Base-by-base conservation (phyloP, 768 basidiomycete genomes). In the Dioszegia hungarica region DNA sequence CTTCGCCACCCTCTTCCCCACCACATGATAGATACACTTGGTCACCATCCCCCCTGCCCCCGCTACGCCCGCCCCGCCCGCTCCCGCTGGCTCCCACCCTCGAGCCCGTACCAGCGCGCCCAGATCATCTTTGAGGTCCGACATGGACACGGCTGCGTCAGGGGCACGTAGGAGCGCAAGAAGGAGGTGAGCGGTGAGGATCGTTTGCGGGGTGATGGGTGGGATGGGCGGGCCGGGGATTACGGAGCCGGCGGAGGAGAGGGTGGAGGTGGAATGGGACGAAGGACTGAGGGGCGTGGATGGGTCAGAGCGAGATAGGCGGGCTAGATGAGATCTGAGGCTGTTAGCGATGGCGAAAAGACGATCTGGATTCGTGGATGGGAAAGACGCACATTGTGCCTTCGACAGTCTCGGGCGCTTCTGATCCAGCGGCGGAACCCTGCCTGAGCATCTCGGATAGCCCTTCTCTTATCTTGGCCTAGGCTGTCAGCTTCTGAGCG, bases 1-100 rank as follows among this genome's bases (percentile, higher is more conserved):
- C 60, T 53, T 68, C 15, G 68, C 39, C 36, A 59, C 49, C 54
- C 63, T 64, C 57, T 68, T 72, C 11, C 61, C 74, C 1, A 73
- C 66, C 24, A 61, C 64, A 25, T 55, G 60, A 54, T 73, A 72
- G 10, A 75, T 59, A 8, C 67, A 63, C 57, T 70, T 73, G 5
- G 63, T 70, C 1, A 55, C 65, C 52, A 68, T 28, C 8, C 34
- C 58, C 25, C 29, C 54, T 6, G 59, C 59, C n/a, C 11, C 52
- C 48, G 19, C 67, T 62, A 59, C 70, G 72, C n/a, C 34, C 34
- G 34, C 28, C 5, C 27, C 36, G 5, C 11, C 22, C 28, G n/a
- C 34, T 4, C 47, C 34, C 15, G 34, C 10, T 10, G 19, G 10
- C 36, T 51, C 49, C 49, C 49, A 51, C 5, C 70, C 67, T 46